Conservation (phyloP, 805 yeast genomes). For the Naumovozyma castellii region DNA sequence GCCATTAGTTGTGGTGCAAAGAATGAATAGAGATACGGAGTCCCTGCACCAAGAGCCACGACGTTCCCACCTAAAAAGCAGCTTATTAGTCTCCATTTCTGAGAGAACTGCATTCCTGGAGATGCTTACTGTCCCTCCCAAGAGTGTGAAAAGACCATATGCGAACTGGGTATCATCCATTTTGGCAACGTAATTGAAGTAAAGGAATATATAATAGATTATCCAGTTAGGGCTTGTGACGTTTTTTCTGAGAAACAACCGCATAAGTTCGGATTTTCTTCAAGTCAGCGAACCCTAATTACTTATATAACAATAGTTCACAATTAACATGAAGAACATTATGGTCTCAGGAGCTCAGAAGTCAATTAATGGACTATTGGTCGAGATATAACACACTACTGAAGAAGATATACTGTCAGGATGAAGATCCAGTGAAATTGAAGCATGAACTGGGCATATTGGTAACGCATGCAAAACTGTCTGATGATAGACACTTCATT, state of each 20-base stretch:
- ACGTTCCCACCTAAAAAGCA: slow-evolving; percentile 30
- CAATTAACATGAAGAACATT: too few relatives aligned
- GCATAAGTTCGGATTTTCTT: too few relatives aligned
- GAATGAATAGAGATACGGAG: slow-evolving; percentile 66
- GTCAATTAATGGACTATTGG: not conserved
- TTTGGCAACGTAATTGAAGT: too few relatives aligned
- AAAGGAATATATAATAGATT: too few relatives aligned
- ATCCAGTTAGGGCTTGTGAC: too few relatives aligned
- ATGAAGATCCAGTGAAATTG: not conserved
- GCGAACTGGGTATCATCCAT: too few relatives aligned
- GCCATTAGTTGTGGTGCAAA: slow-evolving; percentile 63
- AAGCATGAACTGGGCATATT: not conserved
- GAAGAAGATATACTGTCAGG: not conserved
- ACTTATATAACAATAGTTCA: too few relatives aligned
- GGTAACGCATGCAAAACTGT: slow-evolving; percentile 1
- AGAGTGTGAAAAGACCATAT: too few relatives aligned
- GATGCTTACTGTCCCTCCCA: too few relatives aligned
- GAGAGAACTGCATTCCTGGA: not conserved
- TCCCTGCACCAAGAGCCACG: slow-evolving; percentile 61
- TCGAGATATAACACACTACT: not conserved
- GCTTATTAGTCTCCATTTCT: not conserved
- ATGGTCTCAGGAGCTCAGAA: too few relatives aligned
- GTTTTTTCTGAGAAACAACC: too few relatives aligned
- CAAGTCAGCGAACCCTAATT: too few relatives aligned
- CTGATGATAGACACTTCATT: slow-evolving; percentile 10